These are phyloP conservation scores for Suillus variegatus DNA, from an alignment of 768 basidiomycete genomes.

Conservation along the genomic window DNA sequence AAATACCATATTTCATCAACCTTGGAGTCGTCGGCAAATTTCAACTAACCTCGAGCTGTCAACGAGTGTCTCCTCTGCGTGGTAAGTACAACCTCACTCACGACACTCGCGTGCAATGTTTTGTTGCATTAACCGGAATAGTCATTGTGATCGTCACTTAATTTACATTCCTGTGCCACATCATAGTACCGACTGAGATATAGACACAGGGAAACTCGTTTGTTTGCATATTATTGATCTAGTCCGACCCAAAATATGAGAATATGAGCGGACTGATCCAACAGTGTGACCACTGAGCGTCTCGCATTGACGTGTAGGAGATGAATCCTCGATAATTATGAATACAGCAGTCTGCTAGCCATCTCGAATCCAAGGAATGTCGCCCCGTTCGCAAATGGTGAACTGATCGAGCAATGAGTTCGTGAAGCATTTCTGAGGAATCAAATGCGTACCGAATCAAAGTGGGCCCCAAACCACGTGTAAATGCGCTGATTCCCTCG, in stretches of 20 bases:
- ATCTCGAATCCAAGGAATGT: conserved; percentile 97
- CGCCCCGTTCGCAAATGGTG: conserved; percentile 95
- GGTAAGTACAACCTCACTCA: background rate
- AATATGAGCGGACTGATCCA: background rate
- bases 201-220: background rate
- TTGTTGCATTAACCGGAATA: background rate
- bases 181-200: background rate
- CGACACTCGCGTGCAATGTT: background rate
- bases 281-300: background rate
- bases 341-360: conserved; percentile 71
- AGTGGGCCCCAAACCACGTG: conserved; percentile 88
- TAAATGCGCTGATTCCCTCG: conserved; percentile 86
- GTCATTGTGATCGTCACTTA: no score
- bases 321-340: conserved; percentile 14
- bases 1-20: background rate
- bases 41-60: background rate
- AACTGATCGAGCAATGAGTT: conserved; percentile 47
- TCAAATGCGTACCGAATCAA: conserved; percentile 72
- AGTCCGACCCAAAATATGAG: background rate
- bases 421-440: conserved; percentile 6
- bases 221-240: background rate
- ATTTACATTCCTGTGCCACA: background rate
- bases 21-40: background rate
- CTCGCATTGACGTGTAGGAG: background rate
- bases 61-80: background rate